phyloP scores from a whole-genome alignment of 805 yeast species.

The Wickerhamiella kurtzmanii region DNA sequence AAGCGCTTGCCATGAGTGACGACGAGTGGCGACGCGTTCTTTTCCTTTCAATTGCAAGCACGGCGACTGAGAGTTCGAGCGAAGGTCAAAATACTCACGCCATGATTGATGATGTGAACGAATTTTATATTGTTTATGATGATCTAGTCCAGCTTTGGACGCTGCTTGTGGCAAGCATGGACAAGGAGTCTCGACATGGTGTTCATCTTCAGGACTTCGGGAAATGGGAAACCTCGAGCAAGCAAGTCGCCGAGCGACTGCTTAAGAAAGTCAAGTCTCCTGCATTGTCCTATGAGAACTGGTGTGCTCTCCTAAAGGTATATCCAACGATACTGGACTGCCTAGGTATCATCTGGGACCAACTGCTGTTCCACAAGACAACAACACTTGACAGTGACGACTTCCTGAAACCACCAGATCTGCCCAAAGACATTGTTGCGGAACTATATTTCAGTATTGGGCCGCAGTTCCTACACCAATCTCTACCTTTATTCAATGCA shows the following conservation, averaged over 20 bases:
- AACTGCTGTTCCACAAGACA: conserved; percentile 27
- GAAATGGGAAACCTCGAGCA: background rate
- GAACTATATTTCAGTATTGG: conserved; percentile 32
- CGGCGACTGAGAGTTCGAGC: no score
- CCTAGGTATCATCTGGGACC: conserved; percentile 33
- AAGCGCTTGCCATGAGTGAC: conserved; percentile 2
- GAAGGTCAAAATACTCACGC: background rate
- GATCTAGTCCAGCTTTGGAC: conserved; percentile 12
- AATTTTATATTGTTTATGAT: conserved; percentile 12
- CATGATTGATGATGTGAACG: conserved; percentile 5
- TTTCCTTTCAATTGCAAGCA: conserved; percentile 13
- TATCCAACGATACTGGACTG: conserved; percentile 26
- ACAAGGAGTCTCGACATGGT: conserved; percentile 10
- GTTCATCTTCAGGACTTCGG: background rate
- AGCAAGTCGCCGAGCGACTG: conserved; percentile 5
- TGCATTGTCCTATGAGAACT: conserved; percentile 8
- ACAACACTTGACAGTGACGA: conserved; percentile 7
- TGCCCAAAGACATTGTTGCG: conserved; percentile 28
- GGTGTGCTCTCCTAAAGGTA: conserved; percentile 4
- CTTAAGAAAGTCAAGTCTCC: conserved; percentile 14
- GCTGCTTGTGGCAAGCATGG: conserved; percentile 14
- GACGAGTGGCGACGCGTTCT: conserved; percentile 6
- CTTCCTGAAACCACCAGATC: conserved; percentile 23
- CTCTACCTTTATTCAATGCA: conserved; percentile 57
- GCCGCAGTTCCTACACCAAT: conserved; percentile 12